Evolutionary conservation across 768 basidiomycete species (phyloP), one percentile per base, ranked within the genome.

Genomic region (Mycena vulgaris): DNA sequence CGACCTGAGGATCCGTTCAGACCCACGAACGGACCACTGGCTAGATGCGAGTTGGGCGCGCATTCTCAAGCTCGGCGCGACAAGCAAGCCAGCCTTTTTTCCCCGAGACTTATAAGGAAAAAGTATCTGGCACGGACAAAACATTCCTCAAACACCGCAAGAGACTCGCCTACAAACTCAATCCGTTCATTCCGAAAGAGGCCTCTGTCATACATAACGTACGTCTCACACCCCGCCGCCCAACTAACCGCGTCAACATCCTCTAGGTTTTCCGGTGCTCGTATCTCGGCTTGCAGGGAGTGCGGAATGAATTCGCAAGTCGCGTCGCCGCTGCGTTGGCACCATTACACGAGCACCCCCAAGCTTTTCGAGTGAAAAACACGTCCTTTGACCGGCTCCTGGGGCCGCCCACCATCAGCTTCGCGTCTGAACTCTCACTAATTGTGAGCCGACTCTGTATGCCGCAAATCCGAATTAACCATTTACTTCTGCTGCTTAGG

Each of bases 311-410:
- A 3, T 47, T 27, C n/a, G 37, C 55, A 8, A 33, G 6, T 16
- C 55, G 61, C 8, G 48, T 69, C 55, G 33, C 45, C 23, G 21
- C 21, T 6, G 57, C 68, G 4, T 40, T 63, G 11, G 53, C 45
- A 27, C 63, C 39, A 42, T 25, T 69, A 23, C 68, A n/a, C n/a
- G n/a, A 69, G 47, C 61, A 63, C 33, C 47, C 68, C 9, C 25
- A 17, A 31, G 63, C 61, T 42, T 62, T 63, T 16, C n/a, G 23
- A 21, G 68, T 69, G 6, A 1, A 58, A 63, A 61, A 69, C 23
- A 5, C 63, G 31, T 40, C 68, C 13, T 48, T 63, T 6, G 47
- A 58, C 47, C 39, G 39, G 2, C 25, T 69, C 14, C 3, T 57
- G 33, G 9, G 17, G 3, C 21, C 14, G 25, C 48, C 21, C 9